Base-by-base conservation (phyloP, 208 protist genomes). In the Trypanosoma vivax region DNA sequence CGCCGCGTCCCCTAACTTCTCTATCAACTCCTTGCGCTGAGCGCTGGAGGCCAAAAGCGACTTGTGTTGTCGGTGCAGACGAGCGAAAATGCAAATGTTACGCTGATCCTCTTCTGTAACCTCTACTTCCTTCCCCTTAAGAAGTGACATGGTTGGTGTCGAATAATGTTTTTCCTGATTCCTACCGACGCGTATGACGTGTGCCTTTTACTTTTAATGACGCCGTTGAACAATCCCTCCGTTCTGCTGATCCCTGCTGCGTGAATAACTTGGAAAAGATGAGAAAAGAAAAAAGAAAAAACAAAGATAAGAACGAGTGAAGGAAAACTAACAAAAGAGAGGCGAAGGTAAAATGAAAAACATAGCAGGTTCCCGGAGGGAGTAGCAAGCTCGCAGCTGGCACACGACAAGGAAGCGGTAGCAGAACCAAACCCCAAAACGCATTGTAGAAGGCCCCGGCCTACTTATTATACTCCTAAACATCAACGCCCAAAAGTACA, bases 61-160 rank as follows among this genome's bases (percentile, higher is more conserved):
- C 64, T 80, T 74, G 24, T 87, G 52, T 6, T 80, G 77, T 0
- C 73, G 66, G 65, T 92, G 74, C 33, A 94, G 48, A 21, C 88
- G 70, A 13, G 79, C 75, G 65, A 96, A 95, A 34, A 73, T 69
- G 56, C 83, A 94, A 50, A 95, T 93, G 42, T 69, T 66, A 19
- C 72, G 83, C 68, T 94, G 90, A 54, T 96, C 90, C 34, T 94
- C 87, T 71, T 79, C 82, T 2, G 83, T 85, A 28, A 96, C 88
- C 49, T 89, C 80, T 39, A 94, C 74, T 19, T 70, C 55, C 28
- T 64, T 70, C 51, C 48, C 51, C 37, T 68, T 69, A 10, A 48
- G 39, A 21, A 68, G 51, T n/a, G 55, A 62, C 61, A 60, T 70
- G 11, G 4, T 60, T 3, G 3, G 10, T 11, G n/a, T n/a, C n/a